Evolutionary conservation across 2,329 filamentous ascomycete species (phyloP).

Genomic region (Arachnomyces sp.): DNA sequence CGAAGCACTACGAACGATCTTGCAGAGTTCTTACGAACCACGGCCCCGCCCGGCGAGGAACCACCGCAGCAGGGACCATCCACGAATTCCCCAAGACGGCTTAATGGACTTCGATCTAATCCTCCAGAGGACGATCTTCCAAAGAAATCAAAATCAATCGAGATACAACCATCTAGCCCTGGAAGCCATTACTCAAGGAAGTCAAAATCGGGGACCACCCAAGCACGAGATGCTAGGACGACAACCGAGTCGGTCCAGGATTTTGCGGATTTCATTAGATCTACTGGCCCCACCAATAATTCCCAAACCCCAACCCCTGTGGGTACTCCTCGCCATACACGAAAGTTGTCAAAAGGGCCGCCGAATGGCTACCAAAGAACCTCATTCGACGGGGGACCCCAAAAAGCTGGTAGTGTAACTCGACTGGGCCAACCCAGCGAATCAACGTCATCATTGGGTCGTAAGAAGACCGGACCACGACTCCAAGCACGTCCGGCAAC

Average conservation of each 20-base stretch:
- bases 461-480: constrained; percentile 33
- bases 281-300: constrained; percentile 59
- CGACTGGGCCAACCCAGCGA: neutral
- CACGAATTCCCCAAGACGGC: constrained; percentile 3
- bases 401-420: neutral
- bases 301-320: constrained; percentile 4
- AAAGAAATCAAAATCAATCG: constrained; percentile 17
- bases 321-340: neutral
- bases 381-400: too few relatives aligned
- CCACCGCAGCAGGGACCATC: constrained; percentile 14
- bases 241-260: constrained; percentile 67
- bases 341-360: neutral
- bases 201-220: constrained; percentile 21
- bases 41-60: constrained; percentile 25
- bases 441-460: neutral
- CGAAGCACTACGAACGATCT: constrained; percentile 29
- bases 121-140: constrained; percentile 14
- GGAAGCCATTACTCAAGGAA: constrained; percentile 18
- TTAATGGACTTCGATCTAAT: constrained; percentile 13
- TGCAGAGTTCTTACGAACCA: constrained; percentile 32
- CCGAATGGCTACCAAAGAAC: too few relatives aligned
- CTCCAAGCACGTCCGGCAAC: constrained; percentile 66
- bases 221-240: constrained; percentile 66
- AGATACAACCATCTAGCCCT: constrained; percentile 16
- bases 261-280: constrained; percentile 83